Percentiles rank a stretch among this genome's conserved stretches.
phyloP scores from a whole-genome alignment of 169 alveolate genomes.

The Cryptosporidium ubiquitum region DNA sequence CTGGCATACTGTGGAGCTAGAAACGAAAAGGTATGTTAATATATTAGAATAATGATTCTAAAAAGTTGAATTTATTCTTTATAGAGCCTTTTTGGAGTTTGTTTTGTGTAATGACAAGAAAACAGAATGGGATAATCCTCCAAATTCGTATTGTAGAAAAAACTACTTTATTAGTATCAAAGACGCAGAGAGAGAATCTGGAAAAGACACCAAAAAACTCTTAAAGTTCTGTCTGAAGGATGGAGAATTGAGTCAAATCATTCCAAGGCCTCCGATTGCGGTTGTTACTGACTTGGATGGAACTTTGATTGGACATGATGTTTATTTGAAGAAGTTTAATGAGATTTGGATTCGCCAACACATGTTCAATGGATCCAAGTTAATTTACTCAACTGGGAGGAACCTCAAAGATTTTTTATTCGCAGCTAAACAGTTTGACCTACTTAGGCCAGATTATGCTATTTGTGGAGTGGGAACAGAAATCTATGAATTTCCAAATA shows the following conservation, averaged over 20 bases:
- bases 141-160: background rate
- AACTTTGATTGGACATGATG: conserved; percentile 73
- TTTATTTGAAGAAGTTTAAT: conserved; percentile 56
- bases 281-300: conserved; percentile 78
- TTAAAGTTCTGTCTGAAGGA: conserved; percentile 24
- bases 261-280: conserved; percentile 27
- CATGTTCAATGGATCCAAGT: conserved; percentile 75
- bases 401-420: conserved; percentile 76
- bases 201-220: background rate
- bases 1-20: conserved; percentile 36
- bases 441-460: conserved; percentile 76
- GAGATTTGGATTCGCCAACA: conserved; percentile 75
- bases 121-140: conserved; percentile 72
- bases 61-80: background rate
- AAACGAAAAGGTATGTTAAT: conserved; percentile 21
- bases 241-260: conserved; percentile 4
- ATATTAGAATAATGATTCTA: background rate
- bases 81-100: conserved; percentile 39
- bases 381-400: conserved; percentile 77
- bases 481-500: conserved; percentile 70
- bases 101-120: conserved; percentile 27
- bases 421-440: conserved; percentile 69
- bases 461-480: conserved; percentile 78
- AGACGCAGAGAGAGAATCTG: background rate
- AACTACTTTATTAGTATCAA: conserved; percentile 18